A percentile compares a stretch with the other conserved stretches of the same genome.
Evolutionary conservation across 2,329 filamentous ascomycete genomes (phyloP).

Genomic region (Harringtonia lauricola): DNA sequence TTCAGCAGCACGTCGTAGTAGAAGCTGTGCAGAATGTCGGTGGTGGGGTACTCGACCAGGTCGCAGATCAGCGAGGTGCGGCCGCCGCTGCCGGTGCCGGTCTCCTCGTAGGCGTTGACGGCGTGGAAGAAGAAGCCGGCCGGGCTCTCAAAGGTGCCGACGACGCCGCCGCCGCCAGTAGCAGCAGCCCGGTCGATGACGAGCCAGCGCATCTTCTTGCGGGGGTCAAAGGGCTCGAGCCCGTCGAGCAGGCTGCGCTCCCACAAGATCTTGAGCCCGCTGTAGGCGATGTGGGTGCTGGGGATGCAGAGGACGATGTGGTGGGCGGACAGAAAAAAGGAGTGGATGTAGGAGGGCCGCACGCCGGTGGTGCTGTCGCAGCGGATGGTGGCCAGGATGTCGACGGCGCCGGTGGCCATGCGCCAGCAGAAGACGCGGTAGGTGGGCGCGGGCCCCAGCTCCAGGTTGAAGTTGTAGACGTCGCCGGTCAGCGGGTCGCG

Average conservation of each 20-base stretch:
- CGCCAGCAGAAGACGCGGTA: slow-evolving; percentile 64
- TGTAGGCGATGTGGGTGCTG: slow-evolving; percentile 45
- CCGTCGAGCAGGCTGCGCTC: slow-evolving; percentile 57
- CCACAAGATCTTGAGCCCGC: slow-evolving; percentile 51
- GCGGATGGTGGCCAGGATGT: slow-evolving; percentile 48
- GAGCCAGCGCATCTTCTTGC: slow-evolving; percentile 54
- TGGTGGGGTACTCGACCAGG: slow-evolving; percentile 49
- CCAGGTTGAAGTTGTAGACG: slow-evolving; percentile 73
- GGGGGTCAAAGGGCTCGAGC: slow-evolving; percentile 50
- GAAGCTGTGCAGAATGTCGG: slow-evolving; percentile 53
- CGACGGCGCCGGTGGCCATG: slow-evolving; percentile 48
- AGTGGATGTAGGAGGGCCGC: slow-evolving; percentile 67
- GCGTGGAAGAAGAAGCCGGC: slow-evolving; percentile 73
- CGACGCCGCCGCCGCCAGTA: slow-evolving; percentile 41
- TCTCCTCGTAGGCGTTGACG: slow-evolving; percentile 65
- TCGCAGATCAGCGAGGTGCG: slow-evolving; percentile 53
- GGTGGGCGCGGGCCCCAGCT: slow-evolving; percentile 39
- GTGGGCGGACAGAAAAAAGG: slow-evolving; percentile 60
- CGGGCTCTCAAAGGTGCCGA: slow-evolving; percentile 56
- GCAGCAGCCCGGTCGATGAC: slow-evolving; percentile 72
- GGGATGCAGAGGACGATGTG: slow-evolving; percentile 67
- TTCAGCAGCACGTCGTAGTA: slow-evolving; percentile 60
- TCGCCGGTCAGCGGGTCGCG: slow-evolving; percentile 64
- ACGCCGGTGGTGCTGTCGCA: slow-evolving; percentile 20
- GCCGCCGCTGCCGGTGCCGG: slow-evolving; percentile 5